phyloP scores from a whole-genome alignment of 2,329 filamentous ascomycete species.

The Venturia carpophila region DNA sequence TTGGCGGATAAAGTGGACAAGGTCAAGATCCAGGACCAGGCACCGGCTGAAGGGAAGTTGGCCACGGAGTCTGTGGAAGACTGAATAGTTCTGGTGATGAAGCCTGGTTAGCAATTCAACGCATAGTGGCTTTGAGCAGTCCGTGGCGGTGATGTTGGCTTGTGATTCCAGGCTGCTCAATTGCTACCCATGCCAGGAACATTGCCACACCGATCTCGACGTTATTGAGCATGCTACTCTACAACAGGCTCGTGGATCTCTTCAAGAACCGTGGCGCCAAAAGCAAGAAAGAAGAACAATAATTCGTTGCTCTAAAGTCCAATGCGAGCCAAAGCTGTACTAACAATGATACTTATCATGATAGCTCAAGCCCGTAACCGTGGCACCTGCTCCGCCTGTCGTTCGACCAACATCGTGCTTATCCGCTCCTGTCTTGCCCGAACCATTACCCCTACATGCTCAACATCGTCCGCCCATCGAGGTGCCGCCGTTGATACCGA shows the following conservation, averaged over 20 bases:
- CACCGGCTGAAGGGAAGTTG: constrained; percentile 10
- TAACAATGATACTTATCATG: no score
- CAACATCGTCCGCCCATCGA: background rate
- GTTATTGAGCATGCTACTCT: no score
- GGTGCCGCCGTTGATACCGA: background rate
- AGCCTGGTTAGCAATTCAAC: background rate
- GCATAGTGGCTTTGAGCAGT: no score
- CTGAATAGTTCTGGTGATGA: background rate
- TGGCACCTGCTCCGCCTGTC: background rate
- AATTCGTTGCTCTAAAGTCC: no score
- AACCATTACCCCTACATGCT: background rate
- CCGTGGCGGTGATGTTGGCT: no score
- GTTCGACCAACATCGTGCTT: background rate
- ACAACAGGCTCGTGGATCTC: no score
- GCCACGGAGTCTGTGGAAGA: constrained; percentile 13
- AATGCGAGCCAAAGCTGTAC: no score
- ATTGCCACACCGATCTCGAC: no score
- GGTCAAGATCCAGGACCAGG: constrained; percentile 16
- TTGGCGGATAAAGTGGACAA: constrained; percentile 11
- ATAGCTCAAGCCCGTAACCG: background rate
- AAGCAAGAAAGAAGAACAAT: no score
- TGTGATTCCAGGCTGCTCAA: no score
- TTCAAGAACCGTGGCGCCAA: no score
- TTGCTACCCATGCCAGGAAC: no score
- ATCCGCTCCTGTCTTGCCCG: background rate